Conservation (phyloP, 1,284 basidiomycete genomes). For the Amylostereum chailletii region DNA sequence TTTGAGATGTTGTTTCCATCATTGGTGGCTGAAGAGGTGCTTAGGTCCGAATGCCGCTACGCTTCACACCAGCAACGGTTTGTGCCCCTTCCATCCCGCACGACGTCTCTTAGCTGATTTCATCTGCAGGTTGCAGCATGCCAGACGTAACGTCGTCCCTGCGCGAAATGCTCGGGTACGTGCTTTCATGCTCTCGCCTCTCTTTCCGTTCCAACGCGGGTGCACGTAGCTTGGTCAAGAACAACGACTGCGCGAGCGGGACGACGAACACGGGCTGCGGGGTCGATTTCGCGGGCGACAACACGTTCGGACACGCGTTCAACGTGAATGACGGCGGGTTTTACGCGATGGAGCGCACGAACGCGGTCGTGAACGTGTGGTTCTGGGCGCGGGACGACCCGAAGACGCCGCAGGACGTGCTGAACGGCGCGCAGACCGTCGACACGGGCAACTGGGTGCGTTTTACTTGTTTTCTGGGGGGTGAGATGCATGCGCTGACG, state of each 20-base stretch:
- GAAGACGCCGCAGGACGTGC: constrained; percentile 31
- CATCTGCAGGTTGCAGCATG: not conserved
- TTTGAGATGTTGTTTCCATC: too few relatives aligned
- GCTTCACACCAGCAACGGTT: too few relatives aligned
- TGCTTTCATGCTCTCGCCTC: too few relatives aligned
- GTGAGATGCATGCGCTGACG: not conserved
- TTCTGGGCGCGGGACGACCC: constrained; percentile 33
- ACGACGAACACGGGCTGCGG: constrained; percentile 60
- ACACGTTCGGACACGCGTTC: constrained; percentile 49
- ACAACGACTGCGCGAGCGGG: constrained; percentile 40
- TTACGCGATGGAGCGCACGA: constrained; percentile 24
- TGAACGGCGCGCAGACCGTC: constrained; percentile 24
- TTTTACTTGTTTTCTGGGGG: constrained; percentile 1
- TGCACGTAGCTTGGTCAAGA: constrained; percentile 2
- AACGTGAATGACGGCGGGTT: constrained; percentile 54
- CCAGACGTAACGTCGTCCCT: not conserved
- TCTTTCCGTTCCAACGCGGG: too few relatives aligned
- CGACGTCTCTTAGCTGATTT: not conserved
- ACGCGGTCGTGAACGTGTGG: constrained; percentile 25
- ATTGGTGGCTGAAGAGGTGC: too few relatives aligned
- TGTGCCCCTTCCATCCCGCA: too few relatives aligned
- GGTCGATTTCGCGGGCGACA: constrained; percentile 34
- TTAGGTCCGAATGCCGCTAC: too few relatives aligned
- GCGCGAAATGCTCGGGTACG: too few relatives aligned
- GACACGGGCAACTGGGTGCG: constrained; percentile 37